phyloP scores from a whole-genome alignment of 257 asterid genomes.

The Paulownia fortunei region DNA sequence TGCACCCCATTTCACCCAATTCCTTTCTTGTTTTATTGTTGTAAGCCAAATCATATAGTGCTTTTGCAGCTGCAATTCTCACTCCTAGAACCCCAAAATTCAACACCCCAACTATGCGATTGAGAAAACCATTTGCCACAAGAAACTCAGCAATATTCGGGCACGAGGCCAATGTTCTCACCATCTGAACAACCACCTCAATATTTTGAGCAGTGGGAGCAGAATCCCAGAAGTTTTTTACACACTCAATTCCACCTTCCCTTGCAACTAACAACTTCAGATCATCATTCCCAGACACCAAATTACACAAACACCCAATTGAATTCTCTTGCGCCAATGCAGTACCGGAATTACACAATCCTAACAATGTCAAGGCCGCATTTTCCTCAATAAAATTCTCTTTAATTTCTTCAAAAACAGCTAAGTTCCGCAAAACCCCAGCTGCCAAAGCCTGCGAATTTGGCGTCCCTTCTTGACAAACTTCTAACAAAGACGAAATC shows the following conservation, averaged over 20 bases:
- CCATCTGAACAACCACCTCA: slow-evolving; percentile 68
- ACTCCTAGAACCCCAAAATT: slow-evolving; percentile 62
- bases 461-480: slow-evolving; percentile 82
- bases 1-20: slow-evolving; percentile 78
- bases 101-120: slow-evolving; percentile 53
- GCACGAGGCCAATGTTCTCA: slow-evolving; percentile 58
- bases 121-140: slow-evolving; percentile 56
- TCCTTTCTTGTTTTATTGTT: slow-evolving; percentile 64
- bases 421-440: slow-evolving; percentile 62
- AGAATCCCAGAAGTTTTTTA: slow-evolving; percentile 79
- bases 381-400: slow-evolving; percentile 76
- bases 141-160: slow-evolving; percentile 64
- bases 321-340: slow-evolving; percentile 77
- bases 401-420: slow-evolving; percentile 60
- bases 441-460: slow-evolving; percentile 90
- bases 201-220: slow-evolving; percentile 47
- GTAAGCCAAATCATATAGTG: slow-evolving; percentile 62
- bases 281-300: slow-evolving; percentile 53
- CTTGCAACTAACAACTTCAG: slow-evolving; percentile 65
- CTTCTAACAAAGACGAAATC: slow-evolving; percentile 69
- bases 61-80: slow-evolving; percentile 68
- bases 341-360: slow-evolving; percentile 73
- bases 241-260: slow-evolving; percentile 72
- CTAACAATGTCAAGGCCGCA: slow-evolving; percentile 48
- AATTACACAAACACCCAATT: slow-evolving; percentile 75